A percentile compares a stretch with the other conserved stretches of the same genome.
These are phyloP conservation scores for Suillus spraguei DNA, from an alignment of 768 basidiomycete genomes.

Conservation along the genomic window DNA sequence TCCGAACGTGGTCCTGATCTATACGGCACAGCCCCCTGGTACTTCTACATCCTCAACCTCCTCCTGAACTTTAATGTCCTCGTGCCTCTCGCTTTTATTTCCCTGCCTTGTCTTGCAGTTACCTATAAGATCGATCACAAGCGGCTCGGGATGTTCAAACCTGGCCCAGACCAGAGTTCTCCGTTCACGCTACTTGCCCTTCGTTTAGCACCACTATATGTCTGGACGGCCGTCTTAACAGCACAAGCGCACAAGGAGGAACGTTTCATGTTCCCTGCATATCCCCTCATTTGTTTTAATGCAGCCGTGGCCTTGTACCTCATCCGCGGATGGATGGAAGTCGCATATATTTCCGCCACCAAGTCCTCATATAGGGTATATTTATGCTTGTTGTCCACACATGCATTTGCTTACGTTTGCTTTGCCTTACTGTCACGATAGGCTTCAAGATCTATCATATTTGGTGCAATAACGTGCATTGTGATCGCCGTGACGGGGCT, in stretches of 20 bases:
- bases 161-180: constrained; percentile 64
- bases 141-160: constrained; percentile 61
- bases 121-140: constrained; percentile 77
- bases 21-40: constrained; percentile 89
- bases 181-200: constrained; percentile 78
- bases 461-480: constrained; percentile 73
- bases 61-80: constrained; percentile 93
- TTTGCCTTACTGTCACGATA: constrained; percentile 29
- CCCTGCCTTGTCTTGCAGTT: constrained; percentile 76
- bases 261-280: constrained; percentile 96
- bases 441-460: constrained; percentile 78
- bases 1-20: constrained; percentile 83
- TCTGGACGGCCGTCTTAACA: constrained; percentile 86
- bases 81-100: constrained; percentile 75
- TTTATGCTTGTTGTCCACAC: constrained; percentile 9
- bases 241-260: constrained; percentile 96
- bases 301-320: constrained; percentile 89
- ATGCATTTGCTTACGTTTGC: background rate
- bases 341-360: constrained; percentile 69
- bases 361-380: constrained; percentile 85
- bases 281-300: constrained; percentile 91
- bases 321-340: constrained; percentile 85
- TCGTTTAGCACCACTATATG: constrained; percentile 84
- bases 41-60: constrained; percentile 88
- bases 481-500: constrained; percentile 66